Conservation (phyloP, 768 basidiomycete species). For the Trametes cingulata region DNA sequence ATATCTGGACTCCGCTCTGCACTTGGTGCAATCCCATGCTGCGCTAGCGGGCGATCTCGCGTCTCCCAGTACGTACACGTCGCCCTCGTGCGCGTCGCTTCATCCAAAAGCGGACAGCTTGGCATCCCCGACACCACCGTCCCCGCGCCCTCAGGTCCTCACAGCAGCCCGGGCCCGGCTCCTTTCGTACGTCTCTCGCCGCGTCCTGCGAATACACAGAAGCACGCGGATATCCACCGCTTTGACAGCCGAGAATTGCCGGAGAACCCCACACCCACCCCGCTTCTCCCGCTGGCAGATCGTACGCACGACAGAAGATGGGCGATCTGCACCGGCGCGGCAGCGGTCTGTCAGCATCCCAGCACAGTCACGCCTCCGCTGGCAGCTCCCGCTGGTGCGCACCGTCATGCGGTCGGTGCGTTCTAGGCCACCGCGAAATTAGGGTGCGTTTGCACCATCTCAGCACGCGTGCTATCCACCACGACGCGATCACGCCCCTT, state of each 20-base stretch:
- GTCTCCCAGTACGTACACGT: background rate
- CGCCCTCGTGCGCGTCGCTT: background rate
- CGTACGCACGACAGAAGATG: background rate
- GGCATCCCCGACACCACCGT: no score
- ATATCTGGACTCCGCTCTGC: background rate
- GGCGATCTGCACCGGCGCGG: conserved; percentile 1
- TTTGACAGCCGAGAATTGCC: conserved; percentile 17
- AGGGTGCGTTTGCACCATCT: no score
- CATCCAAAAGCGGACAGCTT: background rate
- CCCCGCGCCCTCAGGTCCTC: no score
- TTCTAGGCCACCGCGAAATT: no score
- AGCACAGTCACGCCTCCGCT: no score
- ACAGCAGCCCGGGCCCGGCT: background rate
- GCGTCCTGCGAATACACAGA: conserved; percentile 8
- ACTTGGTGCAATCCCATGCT: background rate
- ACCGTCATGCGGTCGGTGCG: no score
- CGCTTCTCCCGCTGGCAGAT: conserved; percentile 1
- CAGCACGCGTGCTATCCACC: no score
- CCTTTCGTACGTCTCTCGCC: background rate
- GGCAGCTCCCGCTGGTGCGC: no score
- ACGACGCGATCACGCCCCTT: no score
- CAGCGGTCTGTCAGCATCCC: background rate
- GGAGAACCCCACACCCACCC: background rate
- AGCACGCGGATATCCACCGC: conserved; percentile 6
- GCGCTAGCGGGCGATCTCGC: background rate